These are phyloP conservation scores for Dalechampia spathulata DNA, from an alignment of 441 rosid genomes.

Conservation along the genomic window DNA sequence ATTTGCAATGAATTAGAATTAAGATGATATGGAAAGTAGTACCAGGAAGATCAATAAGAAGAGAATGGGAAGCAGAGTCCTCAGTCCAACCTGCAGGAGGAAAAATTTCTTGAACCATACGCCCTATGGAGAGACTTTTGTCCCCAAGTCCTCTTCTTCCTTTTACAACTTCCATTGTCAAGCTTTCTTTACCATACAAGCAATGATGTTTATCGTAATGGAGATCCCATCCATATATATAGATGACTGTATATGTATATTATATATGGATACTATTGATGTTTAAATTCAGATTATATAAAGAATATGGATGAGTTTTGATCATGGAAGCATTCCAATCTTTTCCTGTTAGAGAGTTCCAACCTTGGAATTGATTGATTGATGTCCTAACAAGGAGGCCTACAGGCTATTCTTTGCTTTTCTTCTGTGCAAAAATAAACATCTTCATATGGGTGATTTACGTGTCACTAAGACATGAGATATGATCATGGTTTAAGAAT, in stretches of 20 bases:
- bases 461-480: too few species aligned
- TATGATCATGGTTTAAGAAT: too few species aligned
- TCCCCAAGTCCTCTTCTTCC: constrained; percentile 12
- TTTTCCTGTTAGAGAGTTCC: constrained; percentile 9
- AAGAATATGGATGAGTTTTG: too few species aligned
- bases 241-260: neutral
- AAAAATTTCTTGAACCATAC: constrained; percentile 16
- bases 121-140: constrained; percentile 4
- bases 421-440: constrained; percentile 4
- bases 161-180: constrained; percentile 20
- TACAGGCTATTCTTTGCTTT: constrained; percentile 27
- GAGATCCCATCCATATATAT: too few species aligned
- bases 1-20: too few species aligned
- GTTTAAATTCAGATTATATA: too few species aligned
- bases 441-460: too few species aligned
- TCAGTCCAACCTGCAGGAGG: constrained; percentile 47
- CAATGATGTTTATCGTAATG: too few species aligned
- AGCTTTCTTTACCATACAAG: neutral
- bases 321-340: too few species aligned
- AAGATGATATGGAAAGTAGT: neutral
- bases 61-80: constrained; percentile 30
- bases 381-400: neutral
- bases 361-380: neutral
- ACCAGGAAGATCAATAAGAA: constrained; percentile 59
- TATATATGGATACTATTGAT: neutral